Conservation (phyloP, 176 grass and related monocot genomes). For the Hsuehochloa calcarea region DNA sequence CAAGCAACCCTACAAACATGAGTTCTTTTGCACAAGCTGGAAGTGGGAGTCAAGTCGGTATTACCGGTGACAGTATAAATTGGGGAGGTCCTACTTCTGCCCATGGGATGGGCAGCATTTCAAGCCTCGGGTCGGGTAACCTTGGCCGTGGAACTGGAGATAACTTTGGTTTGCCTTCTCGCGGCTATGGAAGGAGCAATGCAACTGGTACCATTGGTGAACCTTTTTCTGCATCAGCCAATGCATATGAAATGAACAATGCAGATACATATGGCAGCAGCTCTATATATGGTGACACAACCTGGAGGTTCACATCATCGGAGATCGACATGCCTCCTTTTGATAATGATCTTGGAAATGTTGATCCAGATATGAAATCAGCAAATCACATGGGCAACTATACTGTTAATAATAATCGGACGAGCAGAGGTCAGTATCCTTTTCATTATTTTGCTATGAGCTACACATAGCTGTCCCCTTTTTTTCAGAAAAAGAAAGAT, state of each 20-base stretch:
- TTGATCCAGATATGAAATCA: conserved; percentile 48
- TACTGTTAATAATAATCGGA: conserved; percentile 69
- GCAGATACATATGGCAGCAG: conserved; percentile 46
- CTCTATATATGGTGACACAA: conserved; percentile 68
- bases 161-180: conserved; percentile 53
- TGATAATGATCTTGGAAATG: conserved; percentile 65
- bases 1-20: conserved; percentile 46
- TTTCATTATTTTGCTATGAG: conserved; percentile 33
- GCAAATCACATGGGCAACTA: conserved; percentile 55
- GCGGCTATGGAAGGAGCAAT: conserved; percentile 53
- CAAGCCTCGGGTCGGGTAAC: conserved; percentile 33
- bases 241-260: conserved; percentile 54
- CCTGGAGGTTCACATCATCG: conserved; percentile 64
- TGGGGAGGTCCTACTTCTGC: conserved; percentile 55
- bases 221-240: conserved; percentile 52
- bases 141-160: conserved; percentile 49
- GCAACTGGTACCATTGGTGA: conserved; percentile 55
- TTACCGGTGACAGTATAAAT: conserved; percentile 43
- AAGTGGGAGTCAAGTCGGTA: conserved; percentile 34
- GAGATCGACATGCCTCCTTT: conserved; percentile 67
- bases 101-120: conserved; percentile 49
- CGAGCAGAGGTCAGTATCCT: conserved; percentile 61
- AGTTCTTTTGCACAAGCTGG: conserved; percentile 65
- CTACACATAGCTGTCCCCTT: not conserved
- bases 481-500: not conserved